Evolutionary conservation across 1,284 basidiomycete species (phyloP).

Genomic region (Austroboletus sp.): DNA sequence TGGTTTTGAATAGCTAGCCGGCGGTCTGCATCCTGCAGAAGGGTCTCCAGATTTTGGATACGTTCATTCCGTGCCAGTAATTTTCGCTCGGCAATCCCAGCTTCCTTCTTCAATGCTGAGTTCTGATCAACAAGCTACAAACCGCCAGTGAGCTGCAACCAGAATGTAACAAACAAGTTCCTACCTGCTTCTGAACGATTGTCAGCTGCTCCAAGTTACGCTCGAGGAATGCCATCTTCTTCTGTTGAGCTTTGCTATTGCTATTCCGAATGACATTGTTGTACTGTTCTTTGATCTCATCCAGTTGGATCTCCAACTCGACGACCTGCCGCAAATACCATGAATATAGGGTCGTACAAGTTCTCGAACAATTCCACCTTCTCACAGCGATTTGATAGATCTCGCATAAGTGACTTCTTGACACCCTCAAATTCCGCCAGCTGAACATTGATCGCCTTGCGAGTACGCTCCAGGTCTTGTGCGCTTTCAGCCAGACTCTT

Average conservation of each 20-base stretch:
- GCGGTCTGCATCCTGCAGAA: constrained; percentile 90
- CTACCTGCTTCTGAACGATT: constrained; percentile 91
- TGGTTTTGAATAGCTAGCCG: constrained; percentile 86
- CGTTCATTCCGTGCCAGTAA: constrained; percentile 93
- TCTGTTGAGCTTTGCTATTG: constrained; percentile 96
- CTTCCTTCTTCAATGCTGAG: constrained; percentile 93
- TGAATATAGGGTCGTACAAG: constrained; percentile 5
- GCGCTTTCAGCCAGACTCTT: constrained; percentile 95
- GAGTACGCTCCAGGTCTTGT: constrained; percentile 92
- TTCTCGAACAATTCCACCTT: constrained; percentile 56
- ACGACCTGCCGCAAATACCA: constrained; percentile 65
- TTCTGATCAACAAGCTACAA: constrained; percentile 95
- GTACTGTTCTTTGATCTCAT: constrained; percentile 98
- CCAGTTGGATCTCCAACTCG: constrained; percentile 96
- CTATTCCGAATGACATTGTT: constrained; percentile 97
- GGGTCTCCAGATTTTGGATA: constrained; percentile 89
- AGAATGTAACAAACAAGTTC: constrained; percentile 13
- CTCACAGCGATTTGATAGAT: constrained; percentile 98
- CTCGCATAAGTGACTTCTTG: constrained; percentile 97
- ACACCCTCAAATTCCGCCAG: constrained; percentile 97
- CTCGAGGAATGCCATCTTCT: constrained; percentile 98
- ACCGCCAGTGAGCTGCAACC: constrained; percentile 7
- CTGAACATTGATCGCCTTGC: constrained; percentile 95
- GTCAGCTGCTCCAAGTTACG: constrained; percentile 95
- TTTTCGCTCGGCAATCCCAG: constrained; percentile 94